A percentile compares a stretch with the other conserved stretches of the same genome.
Conservation (phyloP, 352 stramenopile species). For the Pythium coloratum region DNA sequence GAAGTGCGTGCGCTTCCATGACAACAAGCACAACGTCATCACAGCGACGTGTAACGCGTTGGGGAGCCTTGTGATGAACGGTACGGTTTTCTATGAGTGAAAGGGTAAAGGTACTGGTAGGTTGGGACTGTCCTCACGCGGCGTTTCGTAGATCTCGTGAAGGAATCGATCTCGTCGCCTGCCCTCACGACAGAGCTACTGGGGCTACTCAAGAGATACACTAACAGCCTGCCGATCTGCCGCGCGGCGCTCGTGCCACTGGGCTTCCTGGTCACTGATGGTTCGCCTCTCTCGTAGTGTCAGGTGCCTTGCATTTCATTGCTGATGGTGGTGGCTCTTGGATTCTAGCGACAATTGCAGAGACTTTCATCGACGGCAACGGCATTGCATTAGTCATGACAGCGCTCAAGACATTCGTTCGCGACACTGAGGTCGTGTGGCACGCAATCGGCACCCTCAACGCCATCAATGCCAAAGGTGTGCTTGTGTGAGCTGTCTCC, state of each 20-base stretch:
- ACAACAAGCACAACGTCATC: conserved; percentile 78
- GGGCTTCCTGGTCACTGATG: conserved; percentile 67
- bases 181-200: conserved; percentile 57
- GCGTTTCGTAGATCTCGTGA: conserved; percentile 53
- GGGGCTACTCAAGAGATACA: conserved; percentile 56
- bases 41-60: conserved; percentile 56
- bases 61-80: conserved; percentile 73
- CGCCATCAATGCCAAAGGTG: conserved; percentile 57
- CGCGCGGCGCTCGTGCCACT: conserved; percentile 51
- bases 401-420: conserved; percentile 47
- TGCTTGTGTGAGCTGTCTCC: neutral
- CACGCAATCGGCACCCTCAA: conserved; percentile 74
- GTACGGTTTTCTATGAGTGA: conserved; percentile 25
- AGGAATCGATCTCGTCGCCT: conserved; percentile 54
- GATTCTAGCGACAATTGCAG: conserved; percentile 41
- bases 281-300: conserved; percentile 25
- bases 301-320: neutral
- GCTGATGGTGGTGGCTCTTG: neutral
- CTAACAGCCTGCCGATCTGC: conserved; percentile 48
- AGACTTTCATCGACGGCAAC: conserved; percentile 64
- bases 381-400: conserved; percentile 56
- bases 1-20: conserved; percentile 73
- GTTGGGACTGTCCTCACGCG: neutral
- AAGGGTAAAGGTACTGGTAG: neutral
- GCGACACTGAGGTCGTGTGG: conserved; percentile 74